Percentiles rank a stretch among this genome's conserved stretches.
Evolutionary conservation across 2,329 filamentous ascomycete genomes (phyloP).

Genomic region (Phyllosticta citrichinensis): DNA sequence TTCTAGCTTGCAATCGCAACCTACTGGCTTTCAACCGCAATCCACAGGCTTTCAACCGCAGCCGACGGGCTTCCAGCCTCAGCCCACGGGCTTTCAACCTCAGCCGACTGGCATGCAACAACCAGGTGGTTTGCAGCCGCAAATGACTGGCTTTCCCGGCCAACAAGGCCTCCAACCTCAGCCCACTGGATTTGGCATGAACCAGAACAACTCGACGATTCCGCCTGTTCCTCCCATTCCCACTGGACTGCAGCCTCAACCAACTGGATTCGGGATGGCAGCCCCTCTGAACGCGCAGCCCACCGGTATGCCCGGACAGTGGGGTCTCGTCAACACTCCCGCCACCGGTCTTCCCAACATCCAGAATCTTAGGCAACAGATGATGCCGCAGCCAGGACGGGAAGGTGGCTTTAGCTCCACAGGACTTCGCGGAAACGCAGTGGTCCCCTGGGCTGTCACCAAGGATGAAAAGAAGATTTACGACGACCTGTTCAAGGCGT

Average conservation of each 20-base stretch:
- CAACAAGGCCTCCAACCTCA: constrained; percentile 55
- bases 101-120: constrained; percentile 18
- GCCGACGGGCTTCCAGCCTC: constrained; percentile 47
- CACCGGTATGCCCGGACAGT: constrained; percentile 85
- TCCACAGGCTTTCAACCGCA: constrained; percentile 77
- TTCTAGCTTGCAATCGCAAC: constrained; percentile 45
- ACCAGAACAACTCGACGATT: constrained; percentile 41
- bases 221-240: constrained; percentile 80
- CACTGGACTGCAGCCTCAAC: constrained; percentile 48
- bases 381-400: constrained; percentile 94
- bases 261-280: constrained; percentile 38
- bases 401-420: constrained; percentile 80
- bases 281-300: constrained; percentile 77
- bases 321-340: constrained; percentile 96
- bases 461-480: constrained; percentile 98
- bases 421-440: constrained; percentile 84
- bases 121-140: constrained; percentile 18
- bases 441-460: constrained; percentile 95
- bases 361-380: constrained; percentile 78
- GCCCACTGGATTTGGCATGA: constrained; percentile 61
- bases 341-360: constrained; percentile 86
- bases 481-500: constrained; percentile 86
- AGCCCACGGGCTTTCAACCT: constrained; percentile 43
- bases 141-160: constrained; percentile 35
- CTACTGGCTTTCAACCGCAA: constrained; percentile 58